Conservation (phyloP, 331 rosid species). For the Quercus tomentella region DNA sequence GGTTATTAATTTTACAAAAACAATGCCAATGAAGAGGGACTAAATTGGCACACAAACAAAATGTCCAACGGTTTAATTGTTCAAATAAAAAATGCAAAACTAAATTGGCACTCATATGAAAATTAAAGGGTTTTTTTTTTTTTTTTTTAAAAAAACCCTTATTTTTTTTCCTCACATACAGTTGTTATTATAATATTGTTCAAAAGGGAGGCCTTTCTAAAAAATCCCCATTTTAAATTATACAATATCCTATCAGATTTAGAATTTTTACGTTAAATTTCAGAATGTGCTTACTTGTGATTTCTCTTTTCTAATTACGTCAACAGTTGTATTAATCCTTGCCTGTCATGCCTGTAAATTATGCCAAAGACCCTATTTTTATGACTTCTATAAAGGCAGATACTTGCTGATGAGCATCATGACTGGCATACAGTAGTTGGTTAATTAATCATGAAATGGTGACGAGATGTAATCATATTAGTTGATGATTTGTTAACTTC, state of each 20-base stretch:
- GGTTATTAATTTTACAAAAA: too few relatives aligned
- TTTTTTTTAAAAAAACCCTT: neutral
- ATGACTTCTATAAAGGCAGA: neutral
- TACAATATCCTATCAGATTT: neutral
- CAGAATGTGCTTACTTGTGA: neutral
- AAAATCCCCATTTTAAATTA: neutral
- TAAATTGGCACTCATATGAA: too few relatives aligned
- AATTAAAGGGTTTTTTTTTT: too few relatives aligned
- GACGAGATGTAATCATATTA: neutral
- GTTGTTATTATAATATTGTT: neutral
- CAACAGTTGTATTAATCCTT: neutral
- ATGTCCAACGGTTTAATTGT: too few relatives aligned
- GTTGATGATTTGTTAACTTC: slow-evolving; percentile 1
- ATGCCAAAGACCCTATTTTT: neutral
- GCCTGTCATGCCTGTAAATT: neutral
- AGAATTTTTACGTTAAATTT: neutral
- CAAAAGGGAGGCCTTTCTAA: neutral
- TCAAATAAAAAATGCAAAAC: too few relatives aligned
- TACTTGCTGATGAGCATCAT: neutral
- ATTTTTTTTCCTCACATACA: neutral
- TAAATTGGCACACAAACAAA: too few relatives aligned
- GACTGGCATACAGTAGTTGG: neutral
- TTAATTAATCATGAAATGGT: neutral
- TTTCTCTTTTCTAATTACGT: neutral
- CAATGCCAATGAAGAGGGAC: too few relatives aligned